Base-by-base conservation (phyloP, 768 basidiomycete species). In the Filobasidium wieringae region DNA sequence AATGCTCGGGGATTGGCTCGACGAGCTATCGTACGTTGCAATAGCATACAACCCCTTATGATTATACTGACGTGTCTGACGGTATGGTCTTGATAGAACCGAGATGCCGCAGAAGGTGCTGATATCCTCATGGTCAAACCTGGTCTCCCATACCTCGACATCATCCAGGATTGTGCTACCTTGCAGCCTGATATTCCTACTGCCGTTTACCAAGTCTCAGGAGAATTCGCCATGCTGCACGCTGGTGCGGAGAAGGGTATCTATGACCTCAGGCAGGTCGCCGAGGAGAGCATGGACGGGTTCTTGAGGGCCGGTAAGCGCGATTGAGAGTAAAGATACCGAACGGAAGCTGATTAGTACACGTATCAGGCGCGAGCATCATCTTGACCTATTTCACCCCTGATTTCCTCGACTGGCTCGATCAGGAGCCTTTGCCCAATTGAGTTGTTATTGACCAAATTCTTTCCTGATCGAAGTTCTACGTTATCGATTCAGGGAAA, bases 61-160 rank as follows among this genome's bases (percentile, higher is more conserved):
- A 41, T 34, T 24, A 15, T 45, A 1, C 34, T 32, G 1, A 50
- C 43, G n/a, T 17, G 36, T 55, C 45, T 56, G 58, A 27, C n/a
- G 17, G 22, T 33, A 8, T 49, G 34, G 8, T 22, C 27, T 45
- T 30, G 24, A 36, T 67, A 96, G 92, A 78, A 82, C 79, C 86
- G 95, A 34, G 95, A 99, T 72, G 79, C 81, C 0, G 75, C 69
- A 8, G 95, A 97, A 77, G 95, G 95, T 19, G 95, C 95, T 17
- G 95, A 99, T 70, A 88, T 99, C 68, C 83, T 99, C 71, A 97
- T 99, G 92, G 90, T 99, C 71, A 99, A 99, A 71, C 95, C 95
- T 19, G 81, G 90, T 0, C 75, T 97, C 60, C 92, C 95, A 0
- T 97, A 97, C 76, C 87, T 97, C 51, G 95, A 99, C 75, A 85